Base-by-base conservation (phyloP, 1,284 basidiomycete species). In the Schizophyllum amplum region DNA sequence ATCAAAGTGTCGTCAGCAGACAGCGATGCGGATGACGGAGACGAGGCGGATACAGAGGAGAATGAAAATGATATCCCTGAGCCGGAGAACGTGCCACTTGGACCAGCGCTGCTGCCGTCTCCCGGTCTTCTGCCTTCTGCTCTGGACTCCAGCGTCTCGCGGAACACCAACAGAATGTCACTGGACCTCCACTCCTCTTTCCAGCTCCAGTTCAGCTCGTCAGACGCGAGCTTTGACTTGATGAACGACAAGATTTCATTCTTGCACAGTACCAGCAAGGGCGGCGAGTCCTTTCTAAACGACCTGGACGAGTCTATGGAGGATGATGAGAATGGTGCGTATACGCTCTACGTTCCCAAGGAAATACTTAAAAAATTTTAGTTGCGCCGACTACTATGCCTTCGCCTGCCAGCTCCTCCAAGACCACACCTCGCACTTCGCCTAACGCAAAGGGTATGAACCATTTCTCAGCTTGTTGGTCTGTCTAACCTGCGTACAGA, bases 231-330 rank as follows among this genome's bases (percentile, higher is more conserved):
- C 24, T 85, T 85, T 61, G 82, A 86, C 64, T 64, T 85, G 52
- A 63, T 86, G 57, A 84, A 83, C 62, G 84, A 85, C 67, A 80
- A 77, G 60, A 77, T 85, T 51, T 83, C 82, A 1, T 80, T 85
- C 64, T 72, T 83, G 47, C 33, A 42, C 33, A 42, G 17, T 17
- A 42, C 33, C 13, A 64, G 61, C 55, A 68, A 66, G n/a, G 62
- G 65, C n/a, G n/a, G n/a, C 55, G 70, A 71, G 54, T 68, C 69
- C 4, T 71, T 71, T 53, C 58, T 72, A 24, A 66, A 66, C 56
- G 71, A 72, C 46, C 71, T 70, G 20, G 72, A 72, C 24, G 64
- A 69, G 49, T 69, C 69, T 58, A 73, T 73, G 56, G 70, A 70
- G 60, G 61, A 60, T 25, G 48, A 61, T n/a, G 67, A 69, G 51